These are phyloP conservation scores for Luffa aegyptiaca DNA, from an alignment of 306 rosid genomes.

Conservation along the genomic window DNA sequence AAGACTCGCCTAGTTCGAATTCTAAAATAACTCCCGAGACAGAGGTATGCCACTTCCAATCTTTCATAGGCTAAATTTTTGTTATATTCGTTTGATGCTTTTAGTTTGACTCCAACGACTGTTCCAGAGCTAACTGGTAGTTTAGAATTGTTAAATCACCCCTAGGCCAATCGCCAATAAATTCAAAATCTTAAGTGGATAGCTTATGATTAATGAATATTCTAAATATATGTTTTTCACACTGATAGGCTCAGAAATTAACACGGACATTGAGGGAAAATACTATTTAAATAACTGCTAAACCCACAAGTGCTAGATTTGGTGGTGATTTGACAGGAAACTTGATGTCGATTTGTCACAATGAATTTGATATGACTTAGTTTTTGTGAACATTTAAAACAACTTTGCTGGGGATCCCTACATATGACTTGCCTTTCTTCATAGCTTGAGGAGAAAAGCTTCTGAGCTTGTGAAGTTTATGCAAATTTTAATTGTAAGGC, in stretches of 20 bases:
- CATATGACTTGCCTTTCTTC: neutral
- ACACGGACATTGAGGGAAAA: neutral
- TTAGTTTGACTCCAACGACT: neutral
- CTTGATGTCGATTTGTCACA: neutral
- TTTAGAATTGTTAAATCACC: neutral
- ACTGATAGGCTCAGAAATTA: neutral
- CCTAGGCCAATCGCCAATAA: neutral
- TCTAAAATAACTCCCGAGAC: slow-evolving; percentile 29
- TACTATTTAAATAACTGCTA: neutral
- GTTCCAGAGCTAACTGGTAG: neutral
- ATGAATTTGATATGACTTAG: neutral
- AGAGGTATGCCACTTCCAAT: slow-evolving; percentile 32
- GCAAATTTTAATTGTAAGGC: neutral
- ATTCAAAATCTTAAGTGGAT: neutral
- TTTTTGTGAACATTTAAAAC: neutral
- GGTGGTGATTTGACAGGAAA: neutral
- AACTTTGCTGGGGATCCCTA: neutral
- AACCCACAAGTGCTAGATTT: neutral
- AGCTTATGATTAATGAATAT: neutral
- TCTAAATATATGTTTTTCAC: neutral
- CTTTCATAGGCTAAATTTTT: neutral
- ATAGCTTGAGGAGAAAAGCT: neutral
- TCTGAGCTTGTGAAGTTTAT: neutral
- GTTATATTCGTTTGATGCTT: neutral
- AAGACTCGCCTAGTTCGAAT: slow-evolving; percentile 41